These are phyloP conservation scores for Pythium angustatum DNA, from an alignment of 352 stramenopile genomes.

Conservation along the genomic window DNA sequence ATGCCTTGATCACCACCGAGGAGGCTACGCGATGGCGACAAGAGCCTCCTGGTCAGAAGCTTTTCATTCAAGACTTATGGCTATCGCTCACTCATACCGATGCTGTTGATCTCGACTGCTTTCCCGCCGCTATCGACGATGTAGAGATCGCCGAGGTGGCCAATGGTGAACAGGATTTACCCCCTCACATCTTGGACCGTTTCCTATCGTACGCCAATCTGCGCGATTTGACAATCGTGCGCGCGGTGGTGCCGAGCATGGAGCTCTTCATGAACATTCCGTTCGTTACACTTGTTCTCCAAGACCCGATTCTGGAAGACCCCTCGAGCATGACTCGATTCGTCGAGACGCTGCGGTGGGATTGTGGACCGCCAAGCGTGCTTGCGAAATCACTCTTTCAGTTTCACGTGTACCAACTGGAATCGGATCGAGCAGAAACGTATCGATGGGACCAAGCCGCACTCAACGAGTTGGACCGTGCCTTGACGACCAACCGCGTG, in stretches of 20 bases:
- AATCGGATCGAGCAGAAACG: background rate
- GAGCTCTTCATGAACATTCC: conserved; percentile 1
- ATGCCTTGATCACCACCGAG: too few relatives aligned
- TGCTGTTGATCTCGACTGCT: background rate
- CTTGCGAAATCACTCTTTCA: background rate
- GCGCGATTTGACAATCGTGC: background rate
- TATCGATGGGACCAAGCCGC: background rate
- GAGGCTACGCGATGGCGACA: conserved; percentile 2
- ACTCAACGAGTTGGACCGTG: background rate
- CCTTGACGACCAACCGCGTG: conserved; percentile 8
- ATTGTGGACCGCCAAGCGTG: background rate
- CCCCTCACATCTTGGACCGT: background rate
- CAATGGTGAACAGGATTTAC: background rate
- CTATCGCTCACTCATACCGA: background rate
- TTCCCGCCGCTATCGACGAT: background rate
- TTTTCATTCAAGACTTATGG: background rate
- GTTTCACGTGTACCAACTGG: background rate
- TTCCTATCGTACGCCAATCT: conserved; percentile 5
- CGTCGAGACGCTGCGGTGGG: background rate
- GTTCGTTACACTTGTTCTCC: background rate
- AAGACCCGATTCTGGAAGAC: conserved; percentile 1
- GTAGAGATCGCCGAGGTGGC: background rate
- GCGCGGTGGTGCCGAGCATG: background rate
- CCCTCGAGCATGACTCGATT: conserved; percentile 7
- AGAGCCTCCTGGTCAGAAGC: background rate